Base-by-base conservation (phyloP, 23 red algal genomes). In the Gracilaria caudata region DNA sequence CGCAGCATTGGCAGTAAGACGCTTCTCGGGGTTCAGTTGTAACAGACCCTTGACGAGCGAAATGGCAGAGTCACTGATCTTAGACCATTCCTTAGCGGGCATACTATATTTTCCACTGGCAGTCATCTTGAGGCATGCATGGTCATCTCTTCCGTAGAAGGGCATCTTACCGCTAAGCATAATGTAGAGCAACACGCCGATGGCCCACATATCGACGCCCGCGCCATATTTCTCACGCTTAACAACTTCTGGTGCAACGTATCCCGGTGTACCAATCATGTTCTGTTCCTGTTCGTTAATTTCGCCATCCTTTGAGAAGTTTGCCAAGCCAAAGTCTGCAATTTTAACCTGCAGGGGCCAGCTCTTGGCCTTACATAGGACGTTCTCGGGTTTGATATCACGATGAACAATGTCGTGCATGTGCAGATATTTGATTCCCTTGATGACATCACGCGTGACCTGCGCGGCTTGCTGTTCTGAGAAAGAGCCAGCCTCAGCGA, bases 121-220 rank as follows among this genome's bases (percentile, higher is more conserved):
- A 49, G 91, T 94, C 51, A 92, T 88, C 47, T 71, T 76, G 26
- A 98, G 82, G 60, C 92, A 94, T n/a, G 94, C 96, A 43, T 81
- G 46, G 47, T 98, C 96, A 81, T 89, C 84, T 40, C 79, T 68
- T 24, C 96, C 96, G 78, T 94, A 98, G 89, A 98, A 98, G 6
- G 96, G 96, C 96, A 98, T 98, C 72, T 95, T 98, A 33, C 96
- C 96, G 23, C 84, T 92, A 12, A 98, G 87, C 88, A 98, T 95
- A 51, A 98, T 98, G 57, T 94, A 98, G 32, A 98, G 64, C 26
- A 98, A 63, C 16, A 98, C 96, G 66, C 96, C 96, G 71, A 88
- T 83, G 44, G 91, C 92, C 96, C 96, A 98, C 84, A 94, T 91
- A 81, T 98, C 96, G 2, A 98, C 96, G 24, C 87, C 59, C 14